Conservation (phyloP, 2,329 filamentous ascomycete genomes). For the Apiospora rasikravindrae region DNA sequence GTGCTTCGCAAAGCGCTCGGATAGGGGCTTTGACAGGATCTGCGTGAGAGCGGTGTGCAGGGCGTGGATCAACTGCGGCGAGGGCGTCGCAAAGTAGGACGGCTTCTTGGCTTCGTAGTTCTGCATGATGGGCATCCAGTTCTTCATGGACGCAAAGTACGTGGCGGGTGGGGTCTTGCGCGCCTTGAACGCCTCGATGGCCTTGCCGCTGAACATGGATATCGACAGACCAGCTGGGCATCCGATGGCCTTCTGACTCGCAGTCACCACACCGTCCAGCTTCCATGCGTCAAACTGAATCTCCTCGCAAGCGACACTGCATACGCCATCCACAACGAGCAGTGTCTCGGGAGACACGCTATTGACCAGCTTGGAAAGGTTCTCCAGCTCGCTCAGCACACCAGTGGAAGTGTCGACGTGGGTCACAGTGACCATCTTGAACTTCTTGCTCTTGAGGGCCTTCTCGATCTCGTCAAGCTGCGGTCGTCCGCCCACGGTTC, state of each 20-base stretch:
- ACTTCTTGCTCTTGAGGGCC: conserved; percentile 86
- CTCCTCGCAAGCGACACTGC: conserved; percentile 95
- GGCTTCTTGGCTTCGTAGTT: conserved; percentile 98
- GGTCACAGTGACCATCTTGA: conserved; percentile 93
- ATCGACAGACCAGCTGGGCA: conserved; percentile 94
- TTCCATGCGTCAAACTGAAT: conserved; percentile 96
- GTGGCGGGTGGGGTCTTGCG: conserved; percentile 82
- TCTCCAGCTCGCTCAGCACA: conserved; percentile 88
- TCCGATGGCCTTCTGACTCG: conserved; percentile 95
- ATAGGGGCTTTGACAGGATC: conserved; percentile 79
- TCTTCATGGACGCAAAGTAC: conserved; percentile 97
- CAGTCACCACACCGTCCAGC: conserved; percentile 90
- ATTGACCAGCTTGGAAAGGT: conserved; percentile 81
- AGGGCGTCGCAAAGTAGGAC: conserved; percentile 96
- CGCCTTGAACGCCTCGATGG: conserved; percentile 79
- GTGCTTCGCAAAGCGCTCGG: conserved; percentile 84
- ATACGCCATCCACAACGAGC: conserved; percentile 93
- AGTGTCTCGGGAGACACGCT: conserved; percentile 89
- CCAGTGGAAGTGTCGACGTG: conserved; percentile 98
- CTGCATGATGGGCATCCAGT: conserved; percentile 98
- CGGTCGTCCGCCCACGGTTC: conserved; percentile 85
- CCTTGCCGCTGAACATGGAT: conserved; percentile 88
- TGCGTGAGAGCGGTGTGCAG: conserved; percentile 88
- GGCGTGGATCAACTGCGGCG: conserved; percentile 90
- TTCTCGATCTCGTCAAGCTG: conserved; percentile 87